Conservation (phyloP, 139 green algal genomes). For the Chlorella sp. region DNA sequence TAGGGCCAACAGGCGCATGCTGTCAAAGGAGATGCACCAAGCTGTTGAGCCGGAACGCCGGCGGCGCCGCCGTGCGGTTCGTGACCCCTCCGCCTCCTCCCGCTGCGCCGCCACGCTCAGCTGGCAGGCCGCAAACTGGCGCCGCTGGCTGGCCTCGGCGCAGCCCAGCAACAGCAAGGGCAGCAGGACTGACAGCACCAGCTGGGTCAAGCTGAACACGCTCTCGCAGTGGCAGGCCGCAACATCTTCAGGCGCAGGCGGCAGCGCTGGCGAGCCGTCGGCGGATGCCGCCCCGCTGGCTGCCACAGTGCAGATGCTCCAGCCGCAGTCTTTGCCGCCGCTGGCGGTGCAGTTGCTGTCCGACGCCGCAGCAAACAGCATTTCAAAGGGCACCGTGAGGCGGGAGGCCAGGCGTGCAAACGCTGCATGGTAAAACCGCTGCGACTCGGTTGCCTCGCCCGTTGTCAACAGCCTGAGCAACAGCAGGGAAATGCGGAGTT, state of each 20-base stretch:
- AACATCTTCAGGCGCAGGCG: background rate
- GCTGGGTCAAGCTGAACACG: slow-evolving; percentile 4
- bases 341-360: background rate
- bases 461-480: background rate
- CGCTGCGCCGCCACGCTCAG: background rate
- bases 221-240: slow-evolving; percentile 17
- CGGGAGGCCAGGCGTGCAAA: background rate
- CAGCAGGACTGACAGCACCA: slow-evolving; percentile 11
- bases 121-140: background rate
- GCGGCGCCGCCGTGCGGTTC: too few species aligned
- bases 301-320: background rate
- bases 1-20: slow-evolving; percentile 9
- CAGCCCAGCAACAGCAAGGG: background rate
- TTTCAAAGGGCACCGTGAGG: too few species aligned
- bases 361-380: too few species aligned
- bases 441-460: background rate
- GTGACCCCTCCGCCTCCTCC: background rate
- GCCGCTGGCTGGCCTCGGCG: background rate
- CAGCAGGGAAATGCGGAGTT: background rate
- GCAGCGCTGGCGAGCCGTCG: background rate
- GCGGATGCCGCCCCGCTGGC: background rate
- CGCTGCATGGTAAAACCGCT: background rate
- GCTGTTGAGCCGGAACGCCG: background rate
- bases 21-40: background rate
- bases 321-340: background rate